These are phyloP conservation scores for Aspergillus ellipticus DNA, from an alignment of 495 filamentous ascomycete species.

Conservation along the genomic window DNA sequence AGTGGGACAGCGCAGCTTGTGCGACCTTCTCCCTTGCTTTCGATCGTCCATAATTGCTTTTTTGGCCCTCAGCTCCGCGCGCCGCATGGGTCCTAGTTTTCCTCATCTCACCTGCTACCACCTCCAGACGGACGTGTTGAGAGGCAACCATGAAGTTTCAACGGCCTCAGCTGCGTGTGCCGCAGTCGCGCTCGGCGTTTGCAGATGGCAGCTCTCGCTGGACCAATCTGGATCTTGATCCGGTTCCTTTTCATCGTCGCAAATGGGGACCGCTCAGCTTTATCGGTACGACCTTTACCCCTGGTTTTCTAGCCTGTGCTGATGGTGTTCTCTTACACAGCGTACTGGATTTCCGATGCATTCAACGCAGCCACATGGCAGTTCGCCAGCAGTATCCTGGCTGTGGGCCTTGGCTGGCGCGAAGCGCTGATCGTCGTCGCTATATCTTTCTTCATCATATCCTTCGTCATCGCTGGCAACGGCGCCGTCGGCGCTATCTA, in stretches of 20 bases:
- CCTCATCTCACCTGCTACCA: background rate
- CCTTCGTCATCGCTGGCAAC: constrained; percentile 60
- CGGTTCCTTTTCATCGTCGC: constrained; percentile 33
- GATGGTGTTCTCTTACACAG: constrained; percentile 23
- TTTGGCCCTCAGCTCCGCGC: background rate
- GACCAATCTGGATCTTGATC: constrained; percentile 46
- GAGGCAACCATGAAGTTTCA: constrained; percentile 21
- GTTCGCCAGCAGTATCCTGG: constrained; percentile 55
- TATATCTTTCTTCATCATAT: constrained; percentile 58
- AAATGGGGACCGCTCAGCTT: constrained; percentile 43
- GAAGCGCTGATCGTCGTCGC: constrained; percentile 60
- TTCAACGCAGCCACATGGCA: constrained; percentile 62
- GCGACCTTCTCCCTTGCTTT: background rate
- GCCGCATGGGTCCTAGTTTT: background rate
- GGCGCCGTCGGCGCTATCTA: constrained; percentile 60
- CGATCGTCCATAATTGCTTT: background rate
- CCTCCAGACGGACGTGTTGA: background rate
- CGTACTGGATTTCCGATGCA: constrained; percentile 63
- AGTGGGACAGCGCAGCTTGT: background rate
- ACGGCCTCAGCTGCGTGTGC: constrained; percentile 30
- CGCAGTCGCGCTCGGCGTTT: constrained; percentile 35
- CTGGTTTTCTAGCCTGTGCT: background rate
- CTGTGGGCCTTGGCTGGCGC: constrained; percentile 60
- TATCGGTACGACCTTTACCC: constrained; percentile 24
- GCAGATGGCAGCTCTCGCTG: constrained; percentile 38